A percentile compares a stretch with the other conserved stretches of the same genome.
These are phyloP conservation scores for Aspergillus brunneoviolaceus DNA, from an alignment of 2,329 filamentous ascomycete species.

Conservation along the genomic window DNA sequence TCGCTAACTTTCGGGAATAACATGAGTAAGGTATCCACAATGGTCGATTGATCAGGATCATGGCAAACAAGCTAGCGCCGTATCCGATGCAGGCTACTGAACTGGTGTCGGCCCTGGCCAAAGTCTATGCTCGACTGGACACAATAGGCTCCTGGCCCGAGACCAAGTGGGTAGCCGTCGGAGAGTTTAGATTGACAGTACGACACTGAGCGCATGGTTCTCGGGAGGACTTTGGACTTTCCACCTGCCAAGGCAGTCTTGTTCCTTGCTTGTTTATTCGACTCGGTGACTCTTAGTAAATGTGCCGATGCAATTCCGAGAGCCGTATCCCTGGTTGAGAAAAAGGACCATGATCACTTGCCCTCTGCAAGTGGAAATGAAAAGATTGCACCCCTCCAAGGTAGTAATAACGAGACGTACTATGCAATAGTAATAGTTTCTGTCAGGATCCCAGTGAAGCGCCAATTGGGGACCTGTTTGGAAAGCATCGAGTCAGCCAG, in stretches of 20 bases:
- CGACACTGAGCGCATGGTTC: not conserved
- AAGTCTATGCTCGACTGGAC: not conserved
- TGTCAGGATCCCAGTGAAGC: too few species aligned
- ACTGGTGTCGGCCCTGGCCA: not conserved
- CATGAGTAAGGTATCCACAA: too few species aligned
- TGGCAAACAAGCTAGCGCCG: not conserved
- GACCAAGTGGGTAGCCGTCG: not conserved
- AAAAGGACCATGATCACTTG: not conserved
- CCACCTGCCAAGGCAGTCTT: not conserved
- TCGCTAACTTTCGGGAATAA: too few species aligned
- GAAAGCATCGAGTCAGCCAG: not conserved
- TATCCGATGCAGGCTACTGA: not conserved
- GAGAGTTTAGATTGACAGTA: not conserved
- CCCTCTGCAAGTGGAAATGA: not conserved
- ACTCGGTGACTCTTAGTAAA: not conserved
- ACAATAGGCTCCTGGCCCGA: not conserved
- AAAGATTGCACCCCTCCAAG: not conserved
- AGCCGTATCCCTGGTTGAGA: not conserved
- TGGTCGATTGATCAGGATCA: not conserved
- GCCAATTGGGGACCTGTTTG: not conserved
- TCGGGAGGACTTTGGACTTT: not conserved
- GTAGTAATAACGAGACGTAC: not conserved
- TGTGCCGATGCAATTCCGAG: not conserved
- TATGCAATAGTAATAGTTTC: not conserved
- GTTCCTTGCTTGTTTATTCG: not conserved